Conservation (phyloP, 345 rosid species). For the Laguncularia racemosa region DNA sequence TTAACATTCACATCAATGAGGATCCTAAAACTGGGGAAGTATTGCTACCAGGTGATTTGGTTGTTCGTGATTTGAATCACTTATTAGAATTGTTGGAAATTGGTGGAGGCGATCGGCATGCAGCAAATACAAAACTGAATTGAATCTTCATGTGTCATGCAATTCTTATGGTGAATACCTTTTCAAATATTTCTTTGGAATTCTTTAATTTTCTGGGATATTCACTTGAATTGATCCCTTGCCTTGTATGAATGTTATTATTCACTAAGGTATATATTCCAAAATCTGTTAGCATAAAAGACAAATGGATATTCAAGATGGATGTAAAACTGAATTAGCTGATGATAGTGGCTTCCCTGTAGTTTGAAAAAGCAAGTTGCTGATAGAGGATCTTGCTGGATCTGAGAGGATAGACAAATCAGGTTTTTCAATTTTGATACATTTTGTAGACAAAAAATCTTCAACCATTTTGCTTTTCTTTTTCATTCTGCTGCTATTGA, state of each 20-base stretch:
- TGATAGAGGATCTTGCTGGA: slow-evolving; percentile 95
- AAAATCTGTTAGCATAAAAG: slow-evolving; percentile 39
- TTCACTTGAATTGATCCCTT: no score
- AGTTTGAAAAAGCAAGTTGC: slow-evolving; percentile 84
- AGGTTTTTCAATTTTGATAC: slow-evolving; percentile 35
- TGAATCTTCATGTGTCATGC: slow-evolving; percentile 98
- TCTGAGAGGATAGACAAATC: slow-evolving; percentile 94
- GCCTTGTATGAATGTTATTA: neutral
- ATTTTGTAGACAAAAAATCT: neutral
- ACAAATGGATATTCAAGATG: slow-evolving; percentile 19
- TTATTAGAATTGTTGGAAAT: slow-evolving; percentile 67
- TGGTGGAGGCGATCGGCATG: slow-evolving; percentile 81
- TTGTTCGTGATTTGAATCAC: slow-evolving; percentile 58
- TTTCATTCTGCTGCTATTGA: no score
- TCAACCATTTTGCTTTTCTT: no score
- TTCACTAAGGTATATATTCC: slow-evolving; percentile 49
- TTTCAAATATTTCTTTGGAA: neutral
- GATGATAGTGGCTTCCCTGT: slow-evolving; percentile 36
- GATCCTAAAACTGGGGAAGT: slow-evolving; percentile 84
- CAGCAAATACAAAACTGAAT: slow-evolving; percentile 84
- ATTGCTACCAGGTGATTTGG: slow-evolving; percentile 62
- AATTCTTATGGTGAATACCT: slow-evolving; percentile 59
- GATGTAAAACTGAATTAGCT: slow-evolving; percentile 24
- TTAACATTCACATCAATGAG: slow-evolving; percentile 63
- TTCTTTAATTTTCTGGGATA: neutral